Percentiles rank a stretch among this genome's conserved stretches.
Evolutionary conservation across 202 grass and related monocot genomes (phyloP).

Genomic region (Setaria italica): DNA sequence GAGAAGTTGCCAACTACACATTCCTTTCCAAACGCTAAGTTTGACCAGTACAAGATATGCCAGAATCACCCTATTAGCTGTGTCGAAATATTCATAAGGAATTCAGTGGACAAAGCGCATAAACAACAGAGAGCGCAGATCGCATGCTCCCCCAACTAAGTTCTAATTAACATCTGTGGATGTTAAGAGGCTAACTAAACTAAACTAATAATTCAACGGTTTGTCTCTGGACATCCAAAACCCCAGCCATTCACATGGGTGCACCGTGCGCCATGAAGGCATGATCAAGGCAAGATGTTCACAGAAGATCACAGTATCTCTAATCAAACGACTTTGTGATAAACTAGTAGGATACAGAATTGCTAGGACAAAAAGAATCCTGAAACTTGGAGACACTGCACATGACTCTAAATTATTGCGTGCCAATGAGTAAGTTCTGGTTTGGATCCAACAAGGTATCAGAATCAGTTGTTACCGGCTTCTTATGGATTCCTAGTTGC

Average conservation of each 20-base stretch:
- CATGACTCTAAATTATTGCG: conserved; percentile 38
- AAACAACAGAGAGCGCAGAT: conserved; percentile 54
- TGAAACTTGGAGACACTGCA: conserved; percentile 26
- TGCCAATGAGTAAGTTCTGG: conserved; percentile 20
- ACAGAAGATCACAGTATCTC: conserved; percentile 37
- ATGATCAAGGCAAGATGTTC: conserved; percentile 49
- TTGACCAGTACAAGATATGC: conserved; percentile 51
- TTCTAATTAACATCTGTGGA: conserved; percentile 32
- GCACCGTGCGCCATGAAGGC: conserved; percentile 27
- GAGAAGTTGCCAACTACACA: conserved; percentile 51
- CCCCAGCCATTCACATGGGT: conserved; percentile 54
- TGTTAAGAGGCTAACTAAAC: conserved; percentile 40
- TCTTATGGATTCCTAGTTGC: conserved; percentile 98
- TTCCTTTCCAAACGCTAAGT: conserved; percentile 39
- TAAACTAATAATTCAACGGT: conserved; percentile 40
- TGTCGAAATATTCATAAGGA: conserved; percentile 30
- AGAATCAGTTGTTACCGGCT: conserved; percentile 71
- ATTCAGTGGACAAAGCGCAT: neutral
- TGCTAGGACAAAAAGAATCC: conserved; percentile 34
- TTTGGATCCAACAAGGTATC: conserved; percentile 39
- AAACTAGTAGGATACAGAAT: conserved; percentile 28
- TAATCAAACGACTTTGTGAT: conserved; percentile 49
- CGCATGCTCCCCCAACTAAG: conserved; percentile 47
- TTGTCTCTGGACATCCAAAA: conserved; percentile 29
- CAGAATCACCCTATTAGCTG: conserved; percentile 46